Conservation (phyloP, 1,284 basidiomycete species). For the Marasmius tenuissimus region DNA sequence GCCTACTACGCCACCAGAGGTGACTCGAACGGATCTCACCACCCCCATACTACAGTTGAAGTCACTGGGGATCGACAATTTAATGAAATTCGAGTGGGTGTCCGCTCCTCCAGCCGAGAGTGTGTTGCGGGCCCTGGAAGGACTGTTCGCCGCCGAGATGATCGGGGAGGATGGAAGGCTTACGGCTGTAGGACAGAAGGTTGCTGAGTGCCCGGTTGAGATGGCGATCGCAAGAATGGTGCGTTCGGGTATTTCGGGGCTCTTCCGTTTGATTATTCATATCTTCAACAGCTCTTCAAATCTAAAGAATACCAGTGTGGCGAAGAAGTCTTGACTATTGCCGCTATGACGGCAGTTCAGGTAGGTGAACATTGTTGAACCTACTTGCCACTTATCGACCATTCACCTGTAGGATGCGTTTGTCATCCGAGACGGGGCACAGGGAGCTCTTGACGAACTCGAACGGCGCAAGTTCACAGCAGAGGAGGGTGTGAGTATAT, state of each 20-base stretch:
- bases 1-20: conserved; percentile 80
- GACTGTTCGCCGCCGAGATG: conserved; percentile 69
- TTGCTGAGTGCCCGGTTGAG: conserved; percentile 79
- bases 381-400: too few relatives aligned
- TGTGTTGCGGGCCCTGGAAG: conserved; percentile 82
- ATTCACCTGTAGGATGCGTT: conserved; percentile 65
- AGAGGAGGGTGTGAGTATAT: conserved; percentile 81
- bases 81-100: conserved; percentile 97
- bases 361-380: too few relatives aligned
- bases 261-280: conserved; percentile 22
- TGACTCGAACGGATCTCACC: conserved; percentile 86
- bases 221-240: conserved; percentile 79
- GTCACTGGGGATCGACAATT: conserved; percentile 90
- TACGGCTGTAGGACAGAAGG: conserved; percentile 66
- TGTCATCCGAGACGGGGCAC: conserved; percentile 81
- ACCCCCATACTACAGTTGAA: conserved; percentile 92
- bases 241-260: conserved; percentile 14
- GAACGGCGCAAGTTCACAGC: conserved; percentile 94
- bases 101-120: conserved; percentile 86
- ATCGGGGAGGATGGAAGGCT: conserved; percentile 67
- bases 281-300: conserved; percentile 68
- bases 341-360: conserved; percentile 92
- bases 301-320: conserved; percentile 86
- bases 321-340: conserved; percentile 92
- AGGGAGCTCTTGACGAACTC: conserved; percentile 83